Percentiles rank a stretch among this genome's conserved stretches.
Evolutionary conservation across 2,329 filamentous ascomycete species (phyloP).

Genomic region (Teratosphaeria zuluensis): DNA sequence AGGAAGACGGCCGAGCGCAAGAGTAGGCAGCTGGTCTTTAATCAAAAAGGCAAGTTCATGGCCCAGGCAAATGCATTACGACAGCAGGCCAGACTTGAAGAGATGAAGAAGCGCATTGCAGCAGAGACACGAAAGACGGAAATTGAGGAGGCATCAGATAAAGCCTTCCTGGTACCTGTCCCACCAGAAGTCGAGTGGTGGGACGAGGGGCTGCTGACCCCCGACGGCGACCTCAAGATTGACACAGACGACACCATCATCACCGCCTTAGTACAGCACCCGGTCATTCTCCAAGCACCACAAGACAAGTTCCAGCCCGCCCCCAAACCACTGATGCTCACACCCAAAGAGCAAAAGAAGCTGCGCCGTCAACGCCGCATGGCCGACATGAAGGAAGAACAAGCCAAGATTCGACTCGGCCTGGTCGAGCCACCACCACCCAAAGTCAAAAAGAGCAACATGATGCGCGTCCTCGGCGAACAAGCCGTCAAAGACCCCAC

Average conservation of each 20-base stretch:
- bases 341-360: slow-evolving; percentile 82
- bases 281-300: slow-evolving; percentile 79
- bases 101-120: slow-evolving; percentile 89
- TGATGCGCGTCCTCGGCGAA: slow-evolving; percentile 94
- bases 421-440: slow-evolving; percentile 82
- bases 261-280: slow-evolving; percentile 85
- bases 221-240: slow-evolving; percentile 52
- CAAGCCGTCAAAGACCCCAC: slow-evolving; percentile 93
- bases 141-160: slow-evolving; percentile 88
- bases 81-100: slow-evolving; percentile 78
- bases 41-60: slow-evolving; percentile 95
- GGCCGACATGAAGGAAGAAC: slow-evolving; percentile 88
- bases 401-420: slow-evolving; percentile 89
- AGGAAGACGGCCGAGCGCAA: slow-evolving; percentile 55
- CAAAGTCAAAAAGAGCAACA: slow-evolving; percentile 93
- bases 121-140: slow-evolving; percentile 80
- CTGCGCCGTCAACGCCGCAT: slow-evolving; percentile 80
- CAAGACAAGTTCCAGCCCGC: slow-evolving; percentile 73
- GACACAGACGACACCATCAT: slow-evolving; percentile 74
- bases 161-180: slow-evolving; percentile 72
- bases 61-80: slow-evolving; percentile 84
- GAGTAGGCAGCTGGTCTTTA: slow-evolving; percentile 74
- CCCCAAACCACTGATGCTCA: slow-evolving; percentile 86
- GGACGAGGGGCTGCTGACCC: slow-evolving; percentile 74
- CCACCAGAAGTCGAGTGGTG: slow-evolving; percentile 95